Base-by-base conservation (phyloP, 257 asterid genomes). In the Solanum pinnatisectum region DNA sequence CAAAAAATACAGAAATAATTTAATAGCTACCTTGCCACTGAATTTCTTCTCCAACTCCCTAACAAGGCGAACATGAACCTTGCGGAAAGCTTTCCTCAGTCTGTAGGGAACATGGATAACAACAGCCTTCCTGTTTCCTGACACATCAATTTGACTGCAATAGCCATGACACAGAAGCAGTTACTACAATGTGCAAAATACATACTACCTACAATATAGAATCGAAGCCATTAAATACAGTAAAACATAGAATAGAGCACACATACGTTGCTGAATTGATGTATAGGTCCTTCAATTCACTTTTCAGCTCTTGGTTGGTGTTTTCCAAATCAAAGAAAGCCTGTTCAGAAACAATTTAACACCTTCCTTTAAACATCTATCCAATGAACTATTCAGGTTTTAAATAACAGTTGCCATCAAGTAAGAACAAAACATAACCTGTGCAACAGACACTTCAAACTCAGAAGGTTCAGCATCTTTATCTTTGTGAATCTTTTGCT, bases 281-380 rank as follows among this genome's bases (percentile, higher is more conserved):
- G 86, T 87, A 89, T 8, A 89, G 91, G 88, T 89, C 91, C 87
- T 89, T 89, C 89, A 89, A 87, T 36, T 89, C 91, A 89, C 91
- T 87, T 76, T 89, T 89, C n/a, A 89, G 86, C 86, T 89, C 91
- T 84, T 87, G 91, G 86, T 89, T 87, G 23, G 91, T 89, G 81
- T 87, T 89, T 46, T 89, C 91, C 89, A 89, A 74, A 60, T 89
- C 89, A 42, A 89, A 89, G 30, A 87, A 87, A 20, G 89, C 89
- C 89, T 87, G 87, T 27, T 65, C 22, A 23, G 52, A 60, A 71
- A 74, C 87, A 81, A 68, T 85, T 85, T n/a, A 68, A 67, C 3
- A 8, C 1, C 18, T 72, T 16, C 16, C 16, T 67, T 67, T 20
- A 85, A 18, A 85, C 77, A 85, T 39, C 15, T 6, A 65, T 3